Conservation (phyloP, 371 early-diverging fungal genomes). For the Apophysomyces trapeziformis region DNA sequence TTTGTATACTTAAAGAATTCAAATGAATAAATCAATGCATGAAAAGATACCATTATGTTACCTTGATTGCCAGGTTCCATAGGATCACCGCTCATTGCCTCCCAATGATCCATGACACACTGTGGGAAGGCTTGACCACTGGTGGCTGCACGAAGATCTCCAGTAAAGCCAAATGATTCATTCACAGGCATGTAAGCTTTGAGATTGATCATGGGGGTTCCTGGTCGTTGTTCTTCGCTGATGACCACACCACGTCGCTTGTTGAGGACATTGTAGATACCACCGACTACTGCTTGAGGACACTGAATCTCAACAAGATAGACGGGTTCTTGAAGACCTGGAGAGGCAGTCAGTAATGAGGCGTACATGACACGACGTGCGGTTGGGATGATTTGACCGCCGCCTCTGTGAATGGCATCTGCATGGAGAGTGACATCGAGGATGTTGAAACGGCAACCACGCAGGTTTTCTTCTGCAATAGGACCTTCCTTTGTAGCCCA, state of each 20-base stretch:
- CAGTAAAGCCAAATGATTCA: slow-evolving; percentile 99
- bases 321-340: slow-evolving; percentile 98
- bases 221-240: slow-evolving; percentile 87
- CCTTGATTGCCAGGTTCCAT: slow-evolving; percentile 55
- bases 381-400: slow-evolving; percentile 96
- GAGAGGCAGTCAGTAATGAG: slow-evolving; percentile 87
- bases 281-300: slow-evolving; percentile 93
- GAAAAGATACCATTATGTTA: background rate
- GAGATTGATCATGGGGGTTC: slow-evolving; percentile 91
- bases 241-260: slow-evolving; percentile 96
- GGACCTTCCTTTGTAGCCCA: slow-evolving; percentile 97
- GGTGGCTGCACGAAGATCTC: slow-evolving; percentile 89
- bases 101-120: slow-evolving; percentile 83
- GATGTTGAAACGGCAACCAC: slow-evolving; percentile 98
- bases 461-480: slow-evolving; percentile 95
- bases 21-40: background rate
- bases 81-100: slow-evolving; percentile 76
- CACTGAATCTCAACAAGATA: slow-evolving; percentile 98
- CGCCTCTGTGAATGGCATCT: slow-evolving; percentile 99
- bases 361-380: slow-evolving; percentile 95
- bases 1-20: slow-evolving; percentile 44
- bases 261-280: slow-evolving; percentile 95
- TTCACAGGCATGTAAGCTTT: slow-evolving; percentile 97
- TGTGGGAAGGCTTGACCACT: slow-evolving; percentile 98
- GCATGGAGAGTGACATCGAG: slow-evolving; percentile 98